phyloP scores from a whole-genome alignment of 1,139 yeast species.

The Protomyces inouyei region DNA sequence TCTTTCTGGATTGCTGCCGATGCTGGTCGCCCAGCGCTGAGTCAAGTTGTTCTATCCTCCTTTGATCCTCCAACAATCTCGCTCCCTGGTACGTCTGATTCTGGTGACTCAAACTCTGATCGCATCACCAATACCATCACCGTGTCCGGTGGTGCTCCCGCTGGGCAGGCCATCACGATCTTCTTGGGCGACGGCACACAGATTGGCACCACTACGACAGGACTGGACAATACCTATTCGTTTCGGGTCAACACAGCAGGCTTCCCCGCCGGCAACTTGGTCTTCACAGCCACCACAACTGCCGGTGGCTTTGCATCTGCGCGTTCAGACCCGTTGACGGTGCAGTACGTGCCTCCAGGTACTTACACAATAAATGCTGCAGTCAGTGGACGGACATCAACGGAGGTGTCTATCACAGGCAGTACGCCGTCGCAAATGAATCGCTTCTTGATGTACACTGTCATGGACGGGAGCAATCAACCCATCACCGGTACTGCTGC shows the following conservation, averaged over 20 bases:
- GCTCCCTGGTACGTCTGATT: background rate
- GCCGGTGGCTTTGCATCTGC: background rate
- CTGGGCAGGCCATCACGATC: background rate
- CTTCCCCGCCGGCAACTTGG: background rate
- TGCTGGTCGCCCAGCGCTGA: background rate
- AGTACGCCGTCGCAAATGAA: background rate
- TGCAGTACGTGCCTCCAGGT: background rate
- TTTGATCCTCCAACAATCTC: background rate
- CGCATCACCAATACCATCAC: background rate
- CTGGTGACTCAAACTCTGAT: background rate
- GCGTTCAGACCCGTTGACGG: background rate
- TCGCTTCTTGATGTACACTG: background rate
- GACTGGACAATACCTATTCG: background rate
- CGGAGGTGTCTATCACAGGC: background rate
- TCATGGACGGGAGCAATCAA: background rate
- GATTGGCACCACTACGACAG: background rate
- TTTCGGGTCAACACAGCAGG: background rate
- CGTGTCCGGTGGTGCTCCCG: background rate
- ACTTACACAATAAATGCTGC: background rate
- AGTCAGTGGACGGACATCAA: background rate
- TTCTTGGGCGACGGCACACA: background rate
- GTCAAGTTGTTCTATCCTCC: background rate
- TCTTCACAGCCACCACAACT: background rate
- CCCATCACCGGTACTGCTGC: background rate
- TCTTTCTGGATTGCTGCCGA: background rate